phyloP scores from a whole-genome alignment of 805 yeast genomes.

The Saccharomycopsis lassenensis region DNA sequence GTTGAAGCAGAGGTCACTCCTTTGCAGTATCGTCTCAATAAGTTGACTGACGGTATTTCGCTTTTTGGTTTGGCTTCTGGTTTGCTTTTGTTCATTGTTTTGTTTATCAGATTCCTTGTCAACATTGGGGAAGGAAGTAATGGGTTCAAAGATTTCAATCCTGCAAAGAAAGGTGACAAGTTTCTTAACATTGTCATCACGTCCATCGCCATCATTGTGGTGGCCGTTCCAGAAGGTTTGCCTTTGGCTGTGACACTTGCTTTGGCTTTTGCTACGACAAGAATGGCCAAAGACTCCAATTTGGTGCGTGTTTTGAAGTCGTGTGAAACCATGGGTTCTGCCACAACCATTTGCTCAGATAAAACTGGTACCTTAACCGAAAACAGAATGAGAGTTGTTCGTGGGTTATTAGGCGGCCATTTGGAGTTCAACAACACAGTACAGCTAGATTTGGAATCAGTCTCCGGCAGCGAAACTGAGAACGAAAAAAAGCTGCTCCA shows the following conservation, averaged over 20 bases:
- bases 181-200: conserved; percentile 82
- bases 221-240: conserved; percentile 98
- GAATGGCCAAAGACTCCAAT: conserved; percentile 96
- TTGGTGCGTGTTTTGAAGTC: conserved; percentile 87
- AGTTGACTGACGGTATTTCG: conserved; percentile 88
- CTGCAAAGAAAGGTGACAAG: conserved; percentile 73
- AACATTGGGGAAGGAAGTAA: too few species aligned
- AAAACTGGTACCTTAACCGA: conserved; percentile 96
- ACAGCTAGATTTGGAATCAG: conserved; percentile 11
- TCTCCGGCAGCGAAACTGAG: conserved; percentile 6
- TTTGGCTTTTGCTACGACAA: conserved; percentile 92
- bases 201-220: conserved; percentile 87
- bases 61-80: conserved; percentile 88
- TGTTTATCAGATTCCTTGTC: conserved; percentile 68
- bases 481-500: conserved; percentile 16
- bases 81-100: conserved; percentile 61
- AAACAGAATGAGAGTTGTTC: conserved; percentile 84
- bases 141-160: conserved; percentile 31
- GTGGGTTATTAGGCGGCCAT: conserved; percentile 53
- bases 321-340: conserved; percentile 99
- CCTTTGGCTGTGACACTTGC: conserved; percentile 97
- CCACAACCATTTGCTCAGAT: conserved; percentile 94
- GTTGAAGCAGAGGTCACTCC: conserved; percentile 82
- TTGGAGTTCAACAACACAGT: conserved; percentile 39
- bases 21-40: conserved; percentile 67